Evolutionary conservation across 192 early-diverging fungal genomes (phyloP), one percentile per base, ranked within the genome.

Genomic region (Dispira simplex): DNA sequence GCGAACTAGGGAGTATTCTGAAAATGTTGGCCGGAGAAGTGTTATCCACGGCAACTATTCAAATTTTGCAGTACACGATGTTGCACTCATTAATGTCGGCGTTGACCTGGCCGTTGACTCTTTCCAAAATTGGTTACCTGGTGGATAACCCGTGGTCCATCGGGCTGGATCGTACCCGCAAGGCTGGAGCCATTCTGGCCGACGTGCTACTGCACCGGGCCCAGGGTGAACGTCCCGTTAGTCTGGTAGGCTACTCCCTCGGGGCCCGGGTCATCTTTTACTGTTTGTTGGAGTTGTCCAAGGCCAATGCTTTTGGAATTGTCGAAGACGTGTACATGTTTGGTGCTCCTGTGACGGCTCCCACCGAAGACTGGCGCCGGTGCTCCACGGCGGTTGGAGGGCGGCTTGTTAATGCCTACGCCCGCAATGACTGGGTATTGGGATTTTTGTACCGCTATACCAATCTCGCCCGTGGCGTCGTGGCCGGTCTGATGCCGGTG

Each of bases 191-290:
- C 46, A 79, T 96, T 5, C 73, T 98, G 44, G 95, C 95, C 2
- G 95, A 98, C 54, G 79, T 88, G 6, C 69, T 98, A 16, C 80
- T 92, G 58, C 85, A 84, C 66, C 81, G 87, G 9, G 87, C 86
- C 32, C 88, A 94, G 64, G 90, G 85, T 26, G 82, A 88, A 68
- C 79, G 95, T 0, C 95, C 95, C 16, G 86, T 95, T 14, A 95
- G 91, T 0, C 80, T 98, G 14, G 79, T 95, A 26, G 95, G 93
- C 8, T 98, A 86, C 71, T 93, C 91, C 10, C 78, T 98, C n/a
- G 95, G 93, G 12, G 91, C 91, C 2, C 84, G 93, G 10, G 84
- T 95, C 16, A 91, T 98, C 32, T 95, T 90, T 68, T 93, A 90
- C 65, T 88, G 90, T 66, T 73, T 98, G 21, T 68, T 90, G 52